Conservation (phyloP, 108 stramenopile genomes). For the Chaetoceros muelleri region DNA sequence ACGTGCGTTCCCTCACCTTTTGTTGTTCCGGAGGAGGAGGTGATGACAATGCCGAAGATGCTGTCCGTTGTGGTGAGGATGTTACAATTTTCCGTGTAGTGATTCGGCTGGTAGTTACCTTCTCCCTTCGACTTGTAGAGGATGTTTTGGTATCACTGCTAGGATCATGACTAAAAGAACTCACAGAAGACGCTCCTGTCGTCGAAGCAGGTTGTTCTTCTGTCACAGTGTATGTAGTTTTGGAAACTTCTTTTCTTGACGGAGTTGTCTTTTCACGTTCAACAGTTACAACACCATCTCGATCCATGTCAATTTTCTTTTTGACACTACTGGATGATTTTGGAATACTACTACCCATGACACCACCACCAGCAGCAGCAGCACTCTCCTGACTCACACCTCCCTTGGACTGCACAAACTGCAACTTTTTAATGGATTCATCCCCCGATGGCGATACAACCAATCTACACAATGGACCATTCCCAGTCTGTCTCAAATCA, state of each 20-base stretch:
- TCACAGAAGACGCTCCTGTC: background rate
- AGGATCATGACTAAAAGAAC: background rate
- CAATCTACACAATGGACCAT: background rate
- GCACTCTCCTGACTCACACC: too few species aligned
- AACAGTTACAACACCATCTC: background rate
- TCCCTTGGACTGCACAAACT: constrained; percentile 1
- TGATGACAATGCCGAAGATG: too few species aligned
- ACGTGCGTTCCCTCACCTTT: too few species aligned
- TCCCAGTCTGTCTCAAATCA: constrained; percentile 12
- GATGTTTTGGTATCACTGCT: background rate
- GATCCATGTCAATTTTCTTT: background rate
- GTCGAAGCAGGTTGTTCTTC: background rate
- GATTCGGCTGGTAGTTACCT: background rate
- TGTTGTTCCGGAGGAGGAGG: too few species aligned
- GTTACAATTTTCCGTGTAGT: background rate
- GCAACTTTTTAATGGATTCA: background rate
- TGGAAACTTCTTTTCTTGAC: background rate
- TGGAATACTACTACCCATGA: too few species aligned
- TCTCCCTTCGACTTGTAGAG: background rate
- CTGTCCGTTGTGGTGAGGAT: too few species aligned
- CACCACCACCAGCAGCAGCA: too few species aligned
- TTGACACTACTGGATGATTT: background rate
- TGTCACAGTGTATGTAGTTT: background rate
- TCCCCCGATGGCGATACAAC: background rate
- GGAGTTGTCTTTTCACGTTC: background rate